phyloP scores from a whole-genome alignment of 768 basidiomycete species.

The Podaxis sp. region DNA sequence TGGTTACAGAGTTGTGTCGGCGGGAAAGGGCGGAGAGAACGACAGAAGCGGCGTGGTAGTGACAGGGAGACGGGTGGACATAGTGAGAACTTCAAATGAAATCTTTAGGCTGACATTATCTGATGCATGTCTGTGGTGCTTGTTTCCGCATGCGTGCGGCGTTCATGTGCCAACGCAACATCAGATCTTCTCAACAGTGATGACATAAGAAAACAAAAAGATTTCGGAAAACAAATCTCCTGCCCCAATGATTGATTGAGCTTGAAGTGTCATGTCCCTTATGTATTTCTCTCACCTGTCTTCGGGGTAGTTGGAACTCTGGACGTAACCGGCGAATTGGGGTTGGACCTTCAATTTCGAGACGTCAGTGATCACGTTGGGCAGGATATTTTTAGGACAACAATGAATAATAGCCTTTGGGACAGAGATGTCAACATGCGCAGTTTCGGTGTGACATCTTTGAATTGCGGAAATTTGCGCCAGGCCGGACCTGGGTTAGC shows the following conservation, averaged over 20 bases:
- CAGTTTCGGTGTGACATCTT: not conserved
- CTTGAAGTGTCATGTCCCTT: not conserved
- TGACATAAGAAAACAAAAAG: not conserved
- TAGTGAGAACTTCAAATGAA: not conserved
- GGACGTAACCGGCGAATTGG: not conserved
- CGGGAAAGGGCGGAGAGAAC: not conserved
- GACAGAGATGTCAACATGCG: not conserved
- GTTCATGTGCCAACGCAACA: not conserved
- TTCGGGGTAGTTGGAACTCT: not conserved
- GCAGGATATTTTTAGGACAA: not conserved
- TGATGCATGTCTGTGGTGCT: not conserved
- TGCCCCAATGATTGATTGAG: not conserved
- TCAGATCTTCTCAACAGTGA: not conserved
- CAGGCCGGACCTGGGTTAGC: not conserved
- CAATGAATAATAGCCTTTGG: not conserved
- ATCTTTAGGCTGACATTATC: not conserved
- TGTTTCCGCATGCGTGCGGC: not conserved
- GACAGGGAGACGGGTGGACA: not conserved
- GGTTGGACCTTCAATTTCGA: not conserved
- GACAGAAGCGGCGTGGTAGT: not conserved
- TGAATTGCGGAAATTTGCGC: not conserved
- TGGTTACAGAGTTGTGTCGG: not conserved
- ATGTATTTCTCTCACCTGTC: not conserved
- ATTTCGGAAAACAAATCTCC: not conserved
- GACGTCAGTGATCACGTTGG: not conserved